Conservation (phyloP, 805 yeast species). For the Kazachstania africana region DNA sequence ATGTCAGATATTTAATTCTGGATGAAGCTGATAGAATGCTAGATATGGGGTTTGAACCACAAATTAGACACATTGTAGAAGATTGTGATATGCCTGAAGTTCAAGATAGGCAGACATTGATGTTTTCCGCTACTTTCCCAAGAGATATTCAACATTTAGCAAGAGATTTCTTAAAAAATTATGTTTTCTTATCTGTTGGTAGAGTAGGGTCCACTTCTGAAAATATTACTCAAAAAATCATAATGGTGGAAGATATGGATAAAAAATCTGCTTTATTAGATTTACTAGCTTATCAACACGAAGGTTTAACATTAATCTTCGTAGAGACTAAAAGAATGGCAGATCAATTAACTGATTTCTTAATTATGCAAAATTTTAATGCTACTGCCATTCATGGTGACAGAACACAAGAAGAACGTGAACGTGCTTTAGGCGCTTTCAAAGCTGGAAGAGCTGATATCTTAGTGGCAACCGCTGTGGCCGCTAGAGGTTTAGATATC, state of each 20-base stretch:
- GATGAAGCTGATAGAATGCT: constrained; percentile 99
- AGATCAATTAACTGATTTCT: constrained; percentile 81
- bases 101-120: constrained; percentile 80
- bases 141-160: constrained; percentile 92
- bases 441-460: constrained; percentile 84
- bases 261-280: constrained; percentile 83
- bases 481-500: constrained; percentile 98
- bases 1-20: constrained; percentile 82
- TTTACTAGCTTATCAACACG: constrained; percentile 65
- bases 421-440: constrained; percentile 86
- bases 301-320: constrained; percentile 81
- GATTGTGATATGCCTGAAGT: constrained; percentile 95
- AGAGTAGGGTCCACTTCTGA: constrained; percentile 98
- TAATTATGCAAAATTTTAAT: constrained; percentile 76
- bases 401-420: constrained; percentile 95
- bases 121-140: constrained; percentile 99
- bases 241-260: constrained; percentile 84
- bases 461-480: constrained; percentile 97
- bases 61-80: constrained; percentile 93
- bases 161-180: constrained; percentile 88
- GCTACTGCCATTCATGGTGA: constrained; percentile 99
- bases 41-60: constrained; percentile 99
- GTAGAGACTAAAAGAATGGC: constrained; percentile 99
- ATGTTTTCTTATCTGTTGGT: constrained; percentile 92
- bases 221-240: constrained; percentile 86